Conservation (phyloP, 2,329 filamentous ascomycete species). For the Saccharata proteae region DNA sequence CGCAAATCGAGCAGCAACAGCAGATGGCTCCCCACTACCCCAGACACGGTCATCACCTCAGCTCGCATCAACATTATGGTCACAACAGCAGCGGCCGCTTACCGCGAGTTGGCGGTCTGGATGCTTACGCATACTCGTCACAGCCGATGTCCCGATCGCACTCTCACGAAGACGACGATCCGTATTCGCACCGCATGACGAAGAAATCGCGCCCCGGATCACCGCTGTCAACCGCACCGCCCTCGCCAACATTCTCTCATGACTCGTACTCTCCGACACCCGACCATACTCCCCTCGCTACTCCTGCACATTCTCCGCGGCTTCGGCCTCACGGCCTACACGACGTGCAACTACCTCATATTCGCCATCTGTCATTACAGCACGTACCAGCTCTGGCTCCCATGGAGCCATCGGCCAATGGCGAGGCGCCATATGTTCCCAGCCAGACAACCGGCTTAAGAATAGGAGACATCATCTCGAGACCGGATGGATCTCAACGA, state of each 20-base stretch:
- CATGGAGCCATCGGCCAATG: constrained; percentile 55
- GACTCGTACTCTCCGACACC: constrained; percentile 91
- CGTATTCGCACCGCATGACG: constrained; percentile 60
- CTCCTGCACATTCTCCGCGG: constrained; percentile 86
- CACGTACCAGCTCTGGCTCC: constrained; percentile 57
- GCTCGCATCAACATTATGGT: constrained; percentile 32
- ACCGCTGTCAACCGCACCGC: constrained; percentile 88
- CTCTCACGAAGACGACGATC: constrained; percentile 72
- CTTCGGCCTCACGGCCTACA: constrained; percentile 61
- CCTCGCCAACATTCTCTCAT: constrained; percentile 91
- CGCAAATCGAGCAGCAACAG: constrained; percentile 54
- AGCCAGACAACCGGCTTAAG: constrained; percentile 54
- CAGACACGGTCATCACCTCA: constrained; percentile 22
- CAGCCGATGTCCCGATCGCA: constrained; percentile 87
- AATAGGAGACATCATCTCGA: constrained; percentile 85
- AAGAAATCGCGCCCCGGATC: constrained; percentile 91
- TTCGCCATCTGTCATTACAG: constrained; percentile 60
- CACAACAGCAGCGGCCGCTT: constrained; percentile 47
- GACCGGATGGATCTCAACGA: constrained; percentile 72
- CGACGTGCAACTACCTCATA: constrained; percentile 73
- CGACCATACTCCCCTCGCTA: constrained; percentile 96
- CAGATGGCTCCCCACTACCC: constrained; percentile 22
- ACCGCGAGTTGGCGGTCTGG: constrained; percentile 30
- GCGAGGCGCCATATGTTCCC: constrained; percentile 46
- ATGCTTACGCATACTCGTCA: constrained; percentile 47